Conservation (phyloP, 371 early-diverging fungal genomes). For the Dipsacomyces acuminosporus region DNA sequence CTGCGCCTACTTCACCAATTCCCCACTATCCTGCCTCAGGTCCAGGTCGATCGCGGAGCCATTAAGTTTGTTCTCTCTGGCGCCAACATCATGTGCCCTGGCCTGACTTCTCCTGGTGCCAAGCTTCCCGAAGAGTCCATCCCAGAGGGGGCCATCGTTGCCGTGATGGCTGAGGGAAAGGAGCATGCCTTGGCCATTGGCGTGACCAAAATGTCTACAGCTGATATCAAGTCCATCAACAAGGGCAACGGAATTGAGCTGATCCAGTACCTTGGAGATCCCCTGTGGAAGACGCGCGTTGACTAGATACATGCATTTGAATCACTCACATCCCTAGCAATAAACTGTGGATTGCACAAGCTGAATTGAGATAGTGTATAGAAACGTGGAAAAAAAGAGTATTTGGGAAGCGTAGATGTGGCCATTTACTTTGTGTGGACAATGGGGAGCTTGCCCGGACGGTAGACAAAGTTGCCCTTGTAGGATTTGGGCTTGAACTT, state of each 20-base stretch:
- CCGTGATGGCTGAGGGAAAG: constrained; percentile 95
- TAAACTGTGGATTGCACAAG: too few species aligned
- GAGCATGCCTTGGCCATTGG: constrained; percentile 92
- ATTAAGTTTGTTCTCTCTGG: constrained; percentile 96
- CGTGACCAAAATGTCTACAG: constrained; percentile 78
- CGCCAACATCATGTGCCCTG: constrained; percentile 98
- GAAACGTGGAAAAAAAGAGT: too few species aligned
- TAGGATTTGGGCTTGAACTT: constrained; percentile 76
- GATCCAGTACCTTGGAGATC: constrained; percentile 82
- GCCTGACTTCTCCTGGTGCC: constrained; percentile 91
- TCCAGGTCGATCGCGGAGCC: constrained; percentile 96
- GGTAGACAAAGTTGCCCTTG: constrained; percentile 87
- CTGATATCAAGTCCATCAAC: constrained; percentile 84
- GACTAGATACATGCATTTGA: too few species aligned
- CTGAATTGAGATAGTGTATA: too few species aligned
- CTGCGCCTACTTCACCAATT: constrained; percentile 86
- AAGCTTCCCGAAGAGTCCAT: constrained; percentile 67
- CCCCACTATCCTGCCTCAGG: constrained; percentile 83
- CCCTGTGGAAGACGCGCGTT: constrained; percentile 69
- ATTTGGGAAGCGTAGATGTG: too few species aligned
- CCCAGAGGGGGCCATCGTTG: constrained; percentile 74
- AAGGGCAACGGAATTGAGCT: constrained; percentile 91
- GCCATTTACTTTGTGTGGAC: constrained; percentile 74
- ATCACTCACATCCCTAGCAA: too few species aligned
- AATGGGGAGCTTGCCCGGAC: constrained; percentile 66